A percentile compares a stretch with the other conserved stretches of the same genome.
Evolutionary conservation across 768 basidiomycete species (phyloP).

Genomic region (Boletellus ananas): DNA sequence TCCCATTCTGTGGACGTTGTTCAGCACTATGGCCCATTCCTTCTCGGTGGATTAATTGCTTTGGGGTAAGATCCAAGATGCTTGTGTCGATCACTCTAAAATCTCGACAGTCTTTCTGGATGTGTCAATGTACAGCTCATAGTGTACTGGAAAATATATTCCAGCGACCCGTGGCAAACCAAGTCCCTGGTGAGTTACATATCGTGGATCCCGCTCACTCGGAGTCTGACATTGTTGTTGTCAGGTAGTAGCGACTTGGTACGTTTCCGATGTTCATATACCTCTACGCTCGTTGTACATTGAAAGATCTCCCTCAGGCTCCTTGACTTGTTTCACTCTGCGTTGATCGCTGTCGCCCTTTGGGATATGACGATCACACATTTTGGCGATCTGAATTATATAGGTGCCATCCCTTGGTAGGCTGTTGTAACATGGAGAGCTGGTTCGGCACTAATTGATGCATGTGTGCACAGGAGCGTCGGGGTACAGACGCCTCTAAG

Average conservation of each 20-base stretch:
- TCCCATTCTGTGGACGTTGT: background rate
- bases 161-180: conserved; percentile 15
- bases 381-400: conserved; percentile 13
- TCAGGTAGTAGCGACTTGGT: conserved; percentile 24
- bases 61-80: conserved; percentile 7
- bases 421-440: background rate
- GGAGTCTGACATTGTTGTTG: background rate
- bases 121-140: conserved; percentile 25
- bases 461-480: conserved; percentile 15
- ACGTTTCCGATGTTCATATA: background rate
- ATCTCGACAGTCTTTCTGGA: conserved; percentile 22
- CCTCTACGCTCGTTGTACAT: background rate
- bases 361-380: conserved; percentile 22
- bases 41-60: conserved; percentile 22
- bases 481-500: conserved; percentile 10
- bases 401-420: conserved; percentile 23
- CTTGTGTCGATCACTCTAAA: background rate
- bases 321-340: conserved; percentile 23
- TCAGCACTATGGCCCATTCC: conserved; percentile 14
- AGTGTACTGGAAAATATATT: conserved; percentile 16
- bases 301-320: conserved; percentile 10
- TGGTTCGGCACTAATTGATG: background rate
- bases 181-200: conserved; percentile 15
- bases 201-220: background rate
- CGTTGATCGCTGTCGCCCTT: conserved; percentile 16